Conservation (phyloP, 371 early-diverging fungal species). For the Agmasoma carcini region DNA sequence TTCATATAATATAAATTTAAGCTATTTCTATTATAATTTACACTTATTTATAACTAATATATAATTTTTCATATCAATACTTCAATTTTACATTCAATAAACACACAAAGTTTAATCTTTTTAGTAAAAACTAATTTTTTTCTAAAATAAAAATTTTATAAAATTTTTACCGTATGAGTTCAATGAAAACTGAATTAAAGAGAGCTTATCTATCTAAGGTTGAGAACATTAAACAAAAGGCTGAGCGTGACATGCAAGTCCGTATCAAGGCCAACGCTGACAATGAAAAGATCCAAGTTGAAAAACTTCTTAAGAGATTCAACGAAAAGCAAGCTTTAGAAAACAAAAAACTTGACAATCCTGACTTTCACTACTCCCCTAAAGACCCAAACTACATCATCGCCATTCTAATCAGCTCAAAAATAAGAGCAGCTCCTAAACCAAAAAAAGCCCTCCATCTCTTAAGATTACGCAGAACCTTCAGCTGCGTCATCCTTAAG, state of each 20-base stretch:
- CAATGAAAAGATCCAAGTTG: slow-evolving; percentile 22
- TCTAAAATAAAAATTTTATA: background rate
- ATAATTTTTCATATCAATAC: background rate
- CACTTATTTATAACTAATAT: background rate
- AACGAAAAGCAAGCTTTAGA: slow-evolving; percentile 29
- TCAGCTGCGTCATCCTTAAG: slow-evolving; percentile 89
- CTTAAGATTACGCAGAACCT: slow-evolving; percentile 91
- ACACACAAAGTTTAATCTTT: background rate
- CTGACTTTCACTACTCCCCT: slow-evolving; percentile 46
- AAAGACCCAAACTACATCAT: slow-evolving; percentile 50
- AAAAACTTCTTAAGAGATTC: slow-evolving; percentile 22
- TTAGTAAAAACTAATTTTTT: background rate
- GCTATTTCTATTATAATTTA: background rate
- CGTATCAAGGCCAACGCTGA: slow-evolving; percentile 16
- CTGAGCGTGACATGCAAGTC: slow-evolving; percentile 14
- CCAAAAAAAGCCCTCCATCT: slow-evolving; percentile 93
- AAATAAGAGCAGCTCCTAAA: slow-evolving; percentile 95
- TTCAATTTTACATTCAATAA: background rate
- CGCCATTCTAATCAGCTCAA: slow-evolving; percentile 66
- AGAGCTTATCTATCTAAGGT: slow-evolving; percentile 32
- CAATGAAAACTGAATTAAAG: slow-evolving; percentile 17
- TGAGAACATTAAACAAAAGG: slow-evolving; percentile 3
- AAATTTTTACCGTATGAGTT: slow-evolving; percentile 25
- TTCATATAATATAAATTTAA: background rate
- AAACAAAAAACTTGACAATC: slow-evolving; percentile 31